Evolutionary conservation across 805 yeast species (phyloP).

Genomic region (Isabelozyma rhagii): DNA sequence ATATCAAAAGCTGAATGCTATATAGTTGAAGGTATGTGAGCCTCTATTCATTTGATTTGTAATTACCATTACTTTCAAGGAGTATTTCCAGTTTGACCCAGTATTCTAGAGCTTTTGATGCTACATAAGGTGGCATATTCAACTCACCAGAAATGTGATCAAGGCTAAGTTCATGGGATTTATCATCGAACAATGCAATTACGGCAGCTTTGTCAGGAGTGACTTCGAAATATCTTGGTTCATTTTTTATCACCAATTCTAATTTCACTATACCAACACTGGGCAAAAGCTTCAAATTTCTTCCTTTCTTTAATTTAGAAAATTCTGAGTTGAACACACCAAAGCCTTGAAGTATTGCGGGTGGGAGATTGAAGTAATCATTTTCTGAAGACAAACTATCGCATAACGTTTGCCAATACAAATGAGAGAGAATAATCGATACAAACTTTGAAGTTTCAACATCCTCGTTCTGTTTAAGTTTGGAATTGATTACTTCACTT

Average conservation of each 20-base stretch:
- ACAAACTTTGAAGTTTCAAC: neutral
- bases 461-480: conserved; percentile 21
- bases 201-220: conserved; percentile 70
- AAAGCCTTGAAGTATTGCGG: conserved; percentile 36
- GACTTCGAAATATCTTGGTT: conserved; percentile 40
- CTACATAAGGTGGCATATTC: conserved; percentile 41
- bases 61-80: conserved; percentile 29
- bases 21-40: too few species aligned
- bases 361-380: conserved; percentile 51
- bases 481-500: conserved; percentile 46
- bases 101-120: conserved; percentile 39
- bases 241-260: conserved; percentile 37
- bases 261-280: conserved; percentile 62
- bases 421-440: conserved; percentile 65
- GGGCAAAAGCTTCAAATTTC: conserved; percentile 56
- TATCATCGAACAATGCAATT: conserved; percentile 45
- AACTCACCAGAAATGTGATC: conserved; percentile 31
- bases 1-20: neutral
- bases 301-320: conserved; percentile 47
- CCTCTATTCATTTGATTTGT: conserved; percentile 37
- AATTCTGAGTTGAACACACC: conserved; percentile 44
- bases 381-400: conserved; percentile 18
- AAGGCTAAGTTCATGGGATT: conserved; percentile 27
- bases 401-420: conserved; percentile 75
- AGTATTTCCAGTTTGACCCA: conserved; percentile 68